Percentiles rank a stretch among this genome's conserved stretches.
These are phyloP conservation scores for Nakazawaea ambrosiae DNA, from an alignment of 805 yeast genomes.

Conservation along the genomic window DNA sequence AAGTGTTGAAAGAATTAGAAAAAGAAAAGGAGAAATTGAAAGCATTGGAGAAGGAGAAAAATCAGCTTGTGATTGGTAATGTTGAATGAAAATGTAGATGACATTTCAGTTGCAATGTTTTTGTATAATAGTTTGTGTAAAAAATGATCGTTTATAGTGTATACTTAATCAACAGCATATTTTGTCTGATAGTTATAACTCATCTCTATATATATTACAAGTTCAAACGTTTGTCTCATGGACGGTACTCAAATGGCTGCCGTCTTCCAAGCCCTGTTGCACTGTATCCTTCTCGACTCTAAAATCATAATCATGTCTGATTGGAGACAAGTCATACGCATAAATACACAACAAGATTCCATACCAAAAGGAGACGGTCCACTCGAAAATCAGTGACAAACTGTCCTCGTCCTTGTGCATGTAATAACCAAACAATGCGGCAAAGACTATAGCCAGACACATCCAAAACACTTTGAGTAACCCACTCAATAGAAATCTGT, in stretches of 20 bases:
- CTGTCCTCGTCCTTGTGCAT: conserved; percentile 30
- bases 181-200: too few species aligned
- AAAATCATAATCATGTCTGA: conserved; percentile 1
- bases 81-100: neutral
- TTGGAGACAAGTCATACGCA: conserved; percentile 48
- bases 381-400: conserved; percentile 65
- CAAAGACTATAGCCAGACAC: conserved; percentile 55
- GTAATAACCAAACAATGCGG: conserved; percentile 54
- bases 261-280: neutral
- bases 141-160: too few species aligned
- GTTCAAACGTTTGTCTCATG: neutral
- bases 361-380: conserved; percentile 84
- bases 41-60: conserved; percentile 23
- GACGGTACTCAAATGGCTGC: neutral
- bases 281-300: neutral
- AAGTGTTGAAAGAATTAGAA: conserved; percentile 20
- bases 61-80: conserved; percentile 14
- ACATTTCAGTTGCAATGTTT: too few species aligned
- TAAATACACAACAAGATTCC: conserved; percentile 61
- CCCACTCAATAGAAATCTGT: conserved; percentile 36
- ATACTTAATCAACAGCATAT: too few species aligned
- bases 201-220: too few species aligned
- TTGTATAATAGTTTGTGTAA: too few species aligned
- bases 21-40: conserved; percentile 19
- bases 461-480: conserved; percentile 60